Base-by-base conservation (phyloP, 1,139 yeast genomes). In the Nadsonia commutata region DNA sequence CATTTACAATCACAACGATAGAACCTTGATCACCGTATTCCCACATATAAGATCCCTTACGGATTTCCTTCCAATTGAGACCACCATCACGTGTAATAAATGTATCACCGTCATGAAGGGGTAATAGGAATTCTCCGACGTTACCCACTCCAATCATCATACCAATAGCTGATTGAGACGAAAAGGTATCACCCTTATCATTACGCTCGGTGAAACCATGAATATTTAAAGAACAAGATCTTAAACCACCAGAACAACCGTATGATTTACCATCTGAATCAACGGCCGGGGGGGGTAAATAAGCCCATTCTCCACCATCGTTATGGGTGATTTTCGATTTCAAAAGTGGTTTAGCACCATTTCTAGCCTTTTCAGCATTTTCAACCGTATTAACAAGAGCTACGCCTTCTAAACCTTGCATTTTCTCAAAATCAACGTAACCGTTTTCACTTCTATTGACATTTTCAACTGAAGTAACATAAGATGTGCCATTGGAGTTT, bases 21-120 rank as follows among this genome's bases (percentile, higher is more conserved):
- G 95, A 78, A 6, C 99, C 98, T 52, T 86, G 80, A 58, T 93
- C 98, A 47, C 97, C 98, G 60, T 70, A 90, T 59, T 88, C 97
- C 97, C 97, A 93, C 75, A 81, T 81, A 55, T 73, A 72, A 0
- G 75, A 72, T 1, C 94, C 94, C 49, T 80, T 74, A 43, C 64
- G 70, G 21, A 86, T 65, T 60, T 85, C 94, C 45, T 62, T 74
- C 98, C 98, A 90, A 2, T 88, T 72, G 3, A 78, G 63, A 40
- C 99, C 99, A 2, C 94, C 98, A 63, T 93, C 96, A 4, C 70
- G 66, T 13, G 95, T 78, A 49, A 90, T 63, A 52, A 76, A 90
- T 0, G 95, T 83, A 2, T 82, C 67, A 1, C 80, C 71, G 31
- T 76, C 72, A 8, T 71, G 70, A 40, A 56, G 43, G 1, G 76